Evolutionary conservation across 805 yeast species (phyloP), one percentile per base, ranked within the genome.

Genomic region (Saturnispora bothae): DNA sequence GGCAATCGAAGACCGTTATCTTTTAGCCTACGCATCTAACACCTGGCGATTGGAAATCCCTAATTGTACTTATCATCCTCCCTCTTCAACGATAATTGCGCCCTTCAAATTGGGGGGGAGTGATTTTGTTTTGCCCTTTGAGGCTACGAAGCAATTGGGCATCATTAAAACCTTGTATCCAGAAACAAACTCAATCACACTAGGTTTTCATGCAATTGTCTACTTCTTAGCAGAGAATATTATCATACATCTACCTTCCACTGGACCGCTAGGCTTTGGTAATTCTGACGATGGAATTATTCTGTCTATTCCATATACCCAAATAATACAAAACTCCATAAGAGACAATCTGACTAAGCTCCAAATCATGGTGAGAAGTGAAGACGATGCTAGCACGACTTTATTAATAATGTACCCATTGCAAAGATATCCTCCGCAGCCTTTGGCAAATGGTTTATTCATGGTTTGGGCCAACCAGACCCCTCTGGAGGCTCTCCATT

Each of bases 201-300:
- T 46, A 12, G 39, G 41, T 25, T 32, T 50, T 7, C 35, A 35
- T 7, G 40, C 52, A 8, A 50, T 54, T 50, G 25, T 56, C 1
- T 53, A 52, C 27, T 41, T 54, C 14, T 36, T 54, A 18, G 50
- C 51, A 18, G 55, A 50, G 8, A 38, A 39, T 1, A 30, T 54
- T 5, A 18, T 52, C 2, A 26, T 52, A 1, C 43, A 47, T 27
- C 33, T 53, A 16, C 52, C 52, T 0, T 28, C 38, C 14, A 33
- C 41, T 5, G 19, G 32, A 7, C 19, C 14, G 1, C n/a, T n/a
- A n/a, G n/a, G n/a, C n/a, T n/a, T n/a, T n/a, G 15, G 25, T 10
- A 22, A 22, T 10, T 10, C 37, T 10, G 15, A 38, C 4, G 42
- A 41, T 4, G 49, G 44, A 3, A 12, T 47, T 5, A 38, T 36